phyloP scores from a whole-genome alignment of 108 stramenopile species.

The Asterionellopsis glacialis region DNA sequence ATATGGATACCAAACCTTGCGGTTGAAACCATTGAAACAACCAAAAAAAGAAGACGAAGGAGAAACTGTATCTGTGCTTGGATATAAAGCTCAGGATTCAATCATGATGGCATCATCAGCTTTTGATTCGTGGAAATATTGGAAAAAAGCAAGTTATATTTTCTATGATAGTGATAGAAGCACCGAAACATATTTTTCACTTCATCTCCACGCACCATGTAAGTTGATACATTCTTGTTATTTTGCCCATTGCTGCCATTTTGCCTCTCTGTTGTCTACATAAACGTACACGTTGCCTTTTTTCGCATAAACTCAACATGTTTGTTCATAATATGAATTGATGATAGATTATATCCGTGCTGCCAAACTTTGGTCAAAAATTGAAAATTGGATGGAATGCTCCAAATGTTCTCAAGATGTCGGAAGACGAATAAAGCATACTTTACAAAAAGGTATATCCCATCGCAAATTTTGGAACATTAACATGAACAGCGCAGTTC shows the following conservation, averaged over 20 bases:
- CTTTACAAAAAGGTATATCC: constrained; percentile 4
- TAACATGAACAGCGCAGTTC: neutral
- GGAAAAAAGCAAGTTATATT: constrained; percentile 3
- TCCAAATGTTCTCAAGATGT: too few relatives aligned
- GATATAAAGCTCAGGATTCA: constrained; percentile 1
- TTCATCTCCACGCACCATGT: constrained; percentile 6
- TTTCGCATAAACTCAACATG: too few relatives aligned
- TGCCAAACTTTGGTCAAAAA: constrained; percentile 33
- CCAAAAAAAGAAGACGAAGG: too few relatives aligned
- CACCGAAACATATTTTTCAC: too few relatives aligned
- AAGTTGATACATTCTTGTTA: neutral
- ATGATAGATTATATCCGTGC: constrained; percentile 13
- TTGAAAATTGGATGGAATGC: constrained; percentile 30
- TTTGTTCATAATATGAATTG: too few relatives aligned
- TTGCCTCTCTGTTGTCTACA: too few relatives aligned
- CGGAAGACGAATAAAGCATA: constrained; percentile 1
- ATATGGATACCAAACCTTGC: too few relatives aligned
- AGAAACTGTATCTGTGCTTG: constrained; percentile 6
- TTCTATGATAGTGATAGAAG: neutral
- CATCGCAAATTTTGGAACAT: neutral
- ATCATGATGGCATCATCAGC: neutral
- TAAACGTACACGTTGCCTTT: too few relatives aligned
- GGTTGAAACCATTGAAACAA: too few relatives aligned
- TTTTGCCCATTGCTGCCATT: too few relatives aligned
- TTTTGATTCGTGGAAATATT: constrained; percentile 22